phyloP scores from a whole-genome alignment of 768 basidiomycete genomes.

The Daedalea quercina region DNA sequence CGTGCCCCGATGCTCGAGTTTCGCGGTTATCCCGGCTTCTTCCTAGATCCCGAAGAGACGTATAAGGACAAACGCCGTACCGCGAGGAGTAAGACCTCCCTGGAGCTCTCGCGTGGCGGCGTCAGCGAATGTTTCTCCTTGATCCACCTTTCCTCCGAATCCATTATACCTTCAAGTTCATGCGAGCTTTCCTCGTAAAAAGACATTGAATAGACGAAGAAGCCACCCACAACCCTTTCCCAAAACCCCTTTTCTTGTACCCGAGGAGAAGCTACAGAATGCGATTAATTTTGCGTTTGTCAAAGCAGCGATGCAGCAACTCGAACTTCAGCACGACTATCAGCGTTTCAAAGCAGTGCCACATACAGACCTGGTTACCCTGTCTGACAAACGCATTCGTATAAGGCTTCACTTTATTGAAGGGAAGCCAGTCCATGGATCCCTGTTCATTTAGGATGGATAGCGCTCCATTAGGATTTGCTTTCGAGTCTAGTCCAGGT shows the following conservation, averaged over 20 bases:
- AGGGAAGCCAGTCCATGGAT: constrained; percentile 37
- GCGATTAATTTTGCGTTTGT: constrained; percentile 23
- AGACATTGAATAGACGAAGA: background rate
- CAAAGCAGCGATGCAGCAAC: no score
- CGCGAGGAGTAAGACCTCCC: constrained; percentile 25
- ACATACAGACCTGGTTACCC: constrained; percentile 21
- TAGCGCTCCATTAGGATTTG: no score
- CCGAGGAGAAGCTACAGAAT: constrained; percentile 70
- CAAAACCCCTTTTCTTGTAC: constrained; percentile 76
- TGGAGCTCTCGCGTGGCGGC: constrained; percentile 75
- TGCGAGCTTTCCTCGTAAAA: no score
- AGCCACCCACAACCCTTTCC: constrained; percentile 45
- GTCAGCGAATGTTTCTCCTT: constrained; percentile 56
- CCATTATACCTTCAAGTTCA: constrained; percentile 71
- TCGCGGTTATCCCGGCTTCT: constrained; percentile 71
- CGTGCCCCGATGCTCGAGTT: constrained; percentile 55
- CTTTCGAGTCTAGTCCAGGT: no score
- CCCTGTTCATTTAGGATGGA: background rate
- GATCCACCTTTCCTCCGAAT: constrained; percentile 84
- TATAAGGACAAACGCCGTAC: background rate
- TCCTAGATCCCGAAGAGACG: constrained; percentile 51
- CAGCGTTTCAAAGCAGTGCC: background rate
- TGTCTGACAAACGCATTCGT: constrained; percentile 68
- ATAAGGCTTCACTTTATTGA: constrained; percentile 39
- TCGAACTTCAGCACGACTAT: no score